Base-by-base conservation (phyloP, 495 filamentous ascomycete genomes). In the Penicillium verhagenii region DNA sequence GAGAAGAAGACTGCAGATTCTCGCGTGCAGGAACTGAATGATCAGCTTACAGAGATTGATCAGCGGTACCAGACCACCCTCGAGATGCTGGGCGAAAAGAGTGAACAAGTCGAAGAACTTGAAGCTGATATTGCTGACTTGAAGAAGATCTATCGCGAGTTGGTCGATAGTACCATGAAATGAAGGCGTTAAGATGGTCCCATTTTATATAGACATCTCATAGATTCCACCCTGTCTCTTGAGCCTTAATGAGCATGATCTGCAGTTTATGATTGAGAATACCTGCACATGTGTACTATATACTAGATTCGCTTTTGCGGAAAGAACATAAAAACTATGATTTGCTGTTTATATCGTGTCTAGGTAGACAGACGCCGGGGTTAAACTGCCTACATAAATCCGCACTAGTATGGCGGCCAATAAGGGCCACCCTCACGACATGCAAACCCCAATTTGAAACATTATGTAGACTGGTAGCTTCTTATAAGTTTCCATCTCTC, bases 21-120 rank as follows among this genome's bases (percentile, higher is more conserved):
- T 56, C 80, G 74, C 45, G 81, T 89, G 10, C 77, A 77, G 37
- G 81, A 79, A 50, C 67, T 96, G 2, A 88, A 96, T 68, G 72
- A 67, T 43, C 83, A 87, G 55, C 69, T 92, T 16, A 70, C 70
- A 46, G 72, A 73, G 28, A 53, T 79, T 21, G 86, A 85, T 43
- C 73, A 81, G 58, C 76, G 93, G 60, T 96, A 97, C 66, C 84
- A 92, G 69, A 94, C 91, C 1, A 93, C 89, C 40, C 75, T 98
- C 38, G 92, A 97, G 76, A 87, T 98, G 87, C 70, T 97, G 35
- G 94, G 94, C 10, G 94, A 98, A 81, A 96, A 95, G 84, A 96
- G 89, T 65, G 94, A 97, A 79, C 72, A 85, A 66, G 91, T 96
- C 13, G 90, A 96, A 58, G 93, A 97, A 77, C 74, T 99, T 47